Base-by-base conservation (phyloP, 2,329 filamentous ascomycete genomes). In the Thelonectria olida region DNA sequence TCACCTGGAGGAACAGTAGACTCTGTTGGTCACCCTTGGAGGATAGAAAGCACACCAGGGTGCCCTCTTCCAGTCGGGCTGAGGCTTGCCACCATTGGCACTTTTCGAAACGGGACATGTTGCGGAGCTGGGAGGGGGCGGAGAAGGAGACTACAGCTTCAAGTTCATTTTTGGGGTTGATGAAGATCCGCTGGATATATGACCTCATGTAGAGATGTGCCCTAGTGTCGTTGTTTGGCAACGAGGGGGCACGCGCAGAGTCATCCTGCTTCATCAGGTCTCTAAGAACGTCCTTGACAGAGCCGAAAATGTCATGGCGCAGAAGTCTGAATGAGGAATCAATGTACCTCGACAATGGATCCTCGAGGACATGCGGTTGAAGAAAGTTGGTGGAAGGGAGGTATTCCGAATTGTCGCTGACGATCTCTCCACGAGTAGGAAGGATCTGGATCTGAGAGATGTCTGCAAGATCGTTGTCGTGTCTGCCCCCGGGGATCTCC, bases 271-370 rank as follows among this genome's bases (percentile, higher is more conserved):
- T 76, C 2, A 62, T 25, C 19, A 62, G 39, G 2, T 60, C 60
- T 12, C 50, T 75, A 2, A 85, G 79, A 1, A 79, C 79, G 64
- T 86, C 82, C 17, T 20, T 17, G 38, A 45, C 39, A 19, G 28
- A 45, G 6, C 36, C 83, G 77, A 5, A 88, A 74, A 58, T 85
- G 81, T 78, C 2, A 87, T 69, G 1, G 88, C 78, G 15, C 85
- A 80, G 49, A 88, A 88, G 54, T 87, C 81, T 55, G 81, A 76
- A 68, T 88, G 85, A 0, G 88, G 69, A 9, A 41, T 41, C 17
- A 20, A 41, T 17, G 17, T 9, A 20, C 5, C 38, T 6, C 15
- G 7, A n/a, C 5, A 20, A 5, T 12, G 1, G 84, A 77, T 2
- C 84, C 83, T 5, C 70, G 72, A 10, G 65, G 61, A 64, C 60